phyloP scores from a whole-genome alignment of 805 yeast genomes.

The Starmerella ratchasimensis region DNA sequence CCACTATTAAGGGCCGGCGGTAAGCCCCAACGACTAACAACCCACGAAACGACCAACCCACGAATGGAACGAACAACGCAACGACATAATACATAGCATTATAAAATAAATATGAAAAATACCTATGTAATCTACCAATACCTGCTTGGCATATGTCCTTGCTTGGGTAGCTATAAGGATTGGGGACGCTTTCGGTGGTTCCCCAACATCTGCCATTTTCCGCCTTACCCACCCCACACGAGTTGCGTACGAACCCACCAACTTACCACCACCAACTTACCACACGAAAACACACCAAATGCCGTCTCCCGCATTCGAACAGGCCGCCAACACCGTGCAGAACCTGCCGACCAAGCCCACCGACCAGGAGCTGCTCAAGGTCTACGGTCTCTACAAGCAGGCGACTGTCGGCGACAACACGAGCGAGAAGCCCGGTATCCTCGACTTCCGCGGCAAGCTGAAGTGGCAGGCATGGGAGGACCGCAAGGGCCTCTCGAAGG shows the following conservation, averaged over 20 bases:
- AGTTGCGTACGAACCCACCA: too few species aligned
- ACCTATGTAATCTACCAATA: too few species aligned
- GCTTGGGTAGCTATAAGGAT: not conserved
- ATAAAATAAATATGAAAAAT: too few species aligned
- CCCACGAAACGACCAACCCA: too few species aligned
- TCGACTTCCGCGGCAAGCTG: constrained; percentile 88
- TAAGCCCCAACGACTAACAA: too few species aligned
- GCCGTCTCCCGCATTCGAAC: constrained; percentile 30
- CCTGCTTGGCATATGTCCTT: too few species aligned
- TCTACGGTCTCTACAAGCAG: constrained; percentile 91
- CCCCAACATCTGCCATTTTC: not conserved
- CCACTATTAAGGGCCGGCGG: too few species aligned
- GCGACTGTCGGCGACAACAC: constrained; percentile 92
- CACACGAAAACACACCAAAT: constrained; percentile 13
- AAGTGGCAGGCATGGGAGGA: constrained; percentile 97
- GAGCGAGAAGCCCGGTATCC: constrained; percentile 77
- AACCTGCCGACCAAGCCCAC: constrained; percentile 60
- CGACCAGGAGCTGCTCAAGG: constrained; percentile 72
- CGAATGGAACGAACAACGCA: too few species aligned
- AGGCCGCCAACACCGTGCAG: constrained; percentile 62
- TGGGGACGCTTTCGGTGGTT: not conserved
- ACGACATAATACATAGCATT: too few species aligned
- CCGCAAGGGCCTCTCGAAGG: constrained; percentile 67
- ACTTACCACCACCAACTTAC: not conserved
- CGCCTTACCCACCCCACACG: too few species aligned